phyloP scores from a whole-genome alignment of 805 yeast genomes.

The Priceomyces melissophilus region DNA sequence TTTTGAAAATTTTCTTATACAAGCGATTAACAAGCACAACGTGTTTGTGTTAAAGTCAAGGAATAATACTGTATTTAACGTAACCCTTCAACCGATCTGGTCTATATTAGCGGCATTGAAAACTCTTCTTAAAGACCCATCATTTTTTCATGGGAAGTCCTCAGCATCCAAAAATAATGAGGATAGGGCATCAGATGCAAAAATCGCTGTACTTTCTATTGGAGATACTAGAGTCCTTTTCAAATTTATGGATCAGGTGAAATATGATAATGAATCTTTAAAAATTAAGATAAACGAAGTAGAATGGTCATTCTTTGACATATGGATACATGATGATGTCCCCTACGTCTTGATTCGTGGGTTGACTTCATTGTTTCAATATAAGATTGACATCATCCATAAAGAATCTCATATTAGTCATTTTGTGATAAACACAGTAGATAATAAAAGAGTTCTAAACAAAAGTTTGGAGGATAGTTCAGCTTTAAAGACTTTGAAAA shows the following conservation, averaged over 20 bases:
- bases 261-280: conserved; percentile 7
- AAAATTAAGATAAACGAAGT: conserved; percentile 29
- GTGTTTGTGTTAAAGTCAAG: conserved; percentile 10
- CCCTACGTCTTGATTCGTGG: conserved; percentile 29
- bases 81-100: conserved; percentile 40
- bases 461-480: conserved; percentile 24
- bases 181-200: conserved; percentile 10
- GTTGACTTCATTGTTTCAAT: conserved; percentile 35
- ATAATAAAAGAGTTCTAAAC: conserved; percentile 18
- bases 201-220: conserved; percentile 22
- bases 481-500: conserved; percentile 29
- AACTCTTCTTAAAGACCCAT: conserved; percentile 24
- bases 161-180: conserved; percentile 23
- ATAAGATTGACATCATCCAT: conserved; percentile 28
- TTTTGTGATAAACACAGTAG: conserved; percentile 28
- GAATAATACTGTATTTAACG: conserved; percentile 4
- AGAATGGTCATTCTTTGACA: conserved; percentile 29
- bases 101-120: conserved; percentile 39
- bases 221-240: conserved; percentile 30
- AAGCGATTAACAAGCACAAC: conserved; percentile 18
- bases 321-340: conserved; percentile 10
- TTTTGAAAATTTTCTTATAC: conserved; percentile 24
- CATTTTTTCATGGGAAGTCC: conserved; percentile 28
- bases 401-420: conserved; percentile 15
- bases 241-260: conserved; percentile 16